phyloP scores from a whole-genome alignment of 1,139 yeast species.

The Chernovozyma aurita region DNA sequence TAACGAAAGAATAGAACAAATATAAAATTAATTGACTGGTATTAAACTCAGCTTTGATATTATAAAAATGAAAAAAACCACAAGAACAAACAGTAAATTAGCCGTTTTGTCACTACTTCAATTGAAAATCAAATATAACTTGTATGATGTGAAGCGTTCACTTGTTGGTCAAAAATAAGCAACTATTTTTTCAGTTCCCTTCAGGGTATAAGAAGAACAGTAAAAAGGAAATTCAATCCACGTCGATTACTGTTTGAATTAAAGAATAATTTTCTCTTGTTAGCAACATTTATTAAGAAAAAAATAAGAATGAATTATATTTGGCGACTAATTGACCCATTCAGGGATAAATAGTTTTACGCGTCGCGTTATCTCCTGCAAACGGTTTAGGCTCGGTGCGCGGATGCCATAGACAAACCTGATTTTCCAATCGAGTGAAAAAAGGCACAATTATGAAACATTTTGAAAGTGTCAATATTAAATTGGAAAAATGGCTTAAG shows the following conservation, averaged over 20 bases:
- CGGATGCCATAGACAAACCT: not conserved
- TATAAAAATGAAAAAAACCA: not conserved
- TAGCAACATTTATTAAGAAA: not conserved
- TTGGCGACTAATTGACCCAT: conserved; percentile 5
- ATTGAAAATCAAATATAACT: too few species aligned
- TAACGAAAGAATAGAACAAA: conserved; percentile 4
- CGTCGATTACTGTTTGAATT: not conserved
- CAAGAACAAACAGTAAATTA: too few species aligned
- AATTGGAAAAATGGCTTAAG: too few species aligned
- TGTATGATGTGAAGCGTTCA: too few species aligned
- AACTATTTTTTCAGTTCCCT: not conserved
- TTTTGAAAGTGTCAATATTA: too few species aligned
- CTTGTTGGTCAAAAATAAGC: too few species aligned
- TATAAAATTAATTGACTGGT: not conserved
- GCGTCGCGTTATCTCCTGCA: conserved; percentile 5
- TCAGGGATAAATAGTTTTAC: conserved; percentile 6
- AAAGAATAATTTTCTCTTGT: not conserved
- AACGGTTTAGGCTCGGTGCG: not conserved
- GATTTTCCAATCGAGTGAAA: not conserved
- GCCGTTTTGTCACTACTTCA: too few species aligned
- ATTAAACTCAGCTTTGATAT: too few species aligned
- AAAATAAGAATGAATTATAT: not conserved
- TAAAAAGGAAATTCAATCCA: not conserved
- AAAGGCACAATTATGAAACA: not conserved
- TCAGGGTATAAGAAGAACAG: not conserved